These are phyloP conservation scores for Teratosphaeria gauchensis DNA, from an alignment of 2,329 filamentous ascomycete genomes.

Conservation along the genomic window DNA sequence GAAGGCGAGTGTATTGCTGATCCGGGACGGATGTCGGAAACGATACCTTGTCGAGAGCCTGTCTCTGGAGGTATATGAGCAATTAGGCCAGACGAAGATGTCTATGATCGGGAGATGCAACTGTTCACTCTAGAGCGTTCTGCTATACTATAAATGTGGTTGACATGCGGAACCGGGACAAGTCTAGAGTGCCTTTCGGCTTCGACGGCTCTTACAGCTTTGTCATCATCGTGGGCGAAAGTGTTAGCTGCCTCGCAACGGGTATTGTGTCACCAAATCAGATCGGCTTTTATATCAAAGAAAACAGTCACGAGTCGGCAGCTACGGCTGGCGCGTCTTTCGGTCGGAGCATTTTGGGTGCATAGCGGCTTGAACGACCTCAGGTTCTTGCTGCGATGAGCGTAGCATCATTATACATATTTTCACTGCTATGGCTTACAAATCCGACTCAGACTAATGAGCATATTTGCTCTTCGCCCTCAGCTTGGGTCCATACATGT, in stretches of 20 bases:
- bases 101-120: not conserved
- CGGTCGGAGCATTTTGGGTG: no score
- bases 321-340: no score
- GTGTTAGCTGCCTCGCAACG: not conserved
- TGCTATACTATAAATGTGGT: not conserved
- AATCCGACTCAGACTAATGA: not conserved
- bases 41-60: not conserved
- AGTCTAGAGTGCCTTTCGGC: not conserved
- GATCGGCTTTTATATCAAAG: no score
- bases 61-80: not conserved
- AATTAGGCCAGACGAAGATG: not conserved
- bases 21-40: not conserved
- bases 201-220: not conserved
- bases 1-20: not conserved
- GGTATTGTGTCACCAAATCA: no score
- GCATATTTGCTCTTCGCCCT: slow-evolving; percentile 2
- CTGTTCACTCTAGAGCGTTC: not conserved
- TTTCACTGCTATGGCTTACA: not conserved
- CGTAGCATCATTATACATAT: not conserved
- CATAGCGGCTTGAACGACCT: not conserved
- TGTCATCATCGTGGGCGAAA: not conserved
- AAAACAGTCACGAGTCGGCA: no score
- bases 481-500: slow-evolving; percentile 8
- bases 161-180: not conserved
- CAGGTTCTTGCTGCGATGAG: not conserved